Base-by-base conservation (phyloP, 345 rosid genomes). In the Dimocarpus longan region DNA sequence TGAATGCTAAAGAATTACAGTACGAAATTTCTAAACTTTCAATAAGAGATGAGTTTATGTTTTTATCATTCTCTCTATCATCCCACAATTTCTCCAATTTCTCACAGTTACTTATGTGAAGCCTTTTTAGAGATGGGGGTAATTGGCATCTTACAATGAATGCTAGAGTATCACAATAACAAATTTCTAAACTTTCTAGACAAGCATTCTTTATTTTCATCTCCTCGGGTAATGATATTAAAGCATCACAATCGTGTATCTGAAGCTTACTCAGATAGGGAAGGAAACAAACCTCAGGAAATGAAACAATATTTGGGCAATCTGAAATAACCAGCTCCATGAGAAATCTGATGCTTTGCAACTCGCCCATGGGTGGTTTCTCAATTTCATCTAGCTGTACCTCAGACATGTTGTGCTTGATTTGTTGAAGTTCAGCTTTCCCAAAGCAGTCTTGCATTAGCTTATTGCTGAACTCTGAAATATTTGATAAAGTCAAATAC, bases 81-180 rank as follows among this genome's bases (percentile, higher is more conserved):
- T 54, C 65, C 15, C 71, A 50, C 65, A 82, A 67, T 21, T 13
- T 10, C 32, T 22, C 40, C 48, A 82, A 71, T 18, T 70, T 70
- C 48, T 75, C 39, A 65, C 71, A 75, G 6, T 52, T 21, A 5
- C 5, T 22, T 66, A 82, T 57, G 43, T 54, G 19, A 71, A 71
- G 60, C 44, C 0, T 16, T 56, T 54, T 56, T 12, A 56, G 26
- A 19, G 75, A 56, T 2, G 48, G 2, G 1, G 48, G 44, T 18
- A 71, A 24, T 4, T 8, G 28, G 24, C 65, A 46, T 32, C 7
- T 56, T 10, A 0, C 24, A 0, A 72, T 37, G 26, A 10, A 72
- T 18, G 48, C 5, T 19, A 54, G 26, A 32, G 46, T 52, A 28
- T 54, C 2, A 71, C 18, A 5, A 10, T 22, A 8, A 4, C 18